Evolutionary conservation across 140 eudicot species (phyloP), one percentile per base, ranked within the genome.

Genomic region (Anethum foeniculum): DNA sequence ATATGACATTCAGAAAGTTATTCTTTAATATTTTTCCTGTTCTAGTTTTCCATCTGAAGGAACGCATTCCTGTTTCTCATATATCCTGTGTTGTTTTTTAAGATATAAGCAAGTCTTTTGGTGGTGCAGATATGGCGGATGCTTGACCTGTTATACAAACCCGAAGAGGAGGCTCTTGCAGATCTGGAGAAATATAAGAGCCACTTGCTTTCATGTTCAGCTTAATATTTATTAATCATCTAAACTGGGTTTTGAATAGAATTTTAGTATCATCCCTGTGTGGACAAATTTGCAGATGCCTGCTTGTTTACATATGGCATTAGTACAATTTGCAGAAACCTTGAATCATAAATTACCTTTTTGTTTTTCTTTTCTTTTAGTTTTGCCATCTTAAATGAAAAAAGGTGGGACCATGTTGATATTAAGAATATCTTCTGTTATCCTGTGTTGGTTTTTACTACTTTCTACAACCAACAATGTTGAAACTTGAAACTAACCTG

Each of bases 111-210:
- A 13, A 34, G 21, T 21, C 54, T 75, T 75, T 43, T 44, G 56
- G n/a, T n/a, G 67, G 30, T 88, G 86, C 85, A 94, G 99, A 90
- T 94, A 71, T 94, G 99, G 99, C 88, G 99, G 80, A 90, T 94
- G 91, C 92, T 94, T 4, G 99, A 94, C 85, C 83, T 92, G 83
- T 85, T 94, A 34, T 91, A 94, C 86, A 90, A 91, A 69, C 91
- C 96, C 5, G 93, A 90, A 44, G 96, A 92, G 46, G 99, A 92
- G 86, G 99, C 93, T 68, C 78, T 94, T 16, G 79, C 85, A 4
- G 99, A 94, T 92, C 89, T 94, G 85, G 97, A 94, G 67, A 89
- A 89, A 52, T 90, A 85, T 87, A 90, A 90, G 65, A 83, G 90
- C n/a, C 97, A 92, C 85, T 83, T 94, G 68, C 88, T 85, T 71